phyloP scores from a whole-genome alignment of 306 rosid genomes.

The Mucuna pruriens region DNA sequence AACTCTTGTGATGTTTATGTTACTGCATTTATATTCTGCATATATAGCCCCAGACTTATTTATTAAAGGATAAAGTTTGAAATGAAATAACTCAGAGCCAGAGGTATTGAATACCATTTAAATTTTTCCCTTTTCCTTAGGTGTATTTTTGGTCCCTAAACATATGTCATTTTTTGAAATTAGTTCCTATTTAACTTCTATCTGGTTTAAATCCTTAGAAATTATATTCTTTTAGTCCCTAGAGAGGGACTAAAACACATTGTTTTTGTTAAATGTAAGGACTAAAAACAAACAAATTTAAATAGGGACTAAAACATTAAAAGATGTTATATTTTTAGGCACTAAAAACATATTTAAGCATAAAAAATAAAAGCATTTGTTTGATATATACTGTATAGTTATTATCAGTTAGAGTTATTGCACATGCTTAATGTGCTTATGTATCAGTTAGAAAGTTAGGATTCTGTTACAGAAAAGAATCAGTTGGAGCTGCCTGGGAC shows the following conservation, averaged over 20 bases:
- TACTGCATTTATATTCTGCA: conserved; percentile 2
- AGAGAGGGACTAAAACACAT: not conserved
- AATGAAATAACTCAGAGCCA: not conserved
- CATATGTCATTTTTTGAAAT: not conserved
- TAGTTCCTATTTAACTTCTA: not conserved
- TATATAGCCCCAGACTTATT: not conserved
- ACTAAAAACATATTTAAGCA: not conserved
- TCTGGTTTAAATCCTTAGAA: not conserved
- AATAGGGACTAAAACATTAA: not conserved
- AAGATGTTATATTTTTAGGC: not conserved
- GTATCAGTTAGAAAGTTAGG: not conserved
- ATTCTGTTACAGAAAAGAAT: not conserved
- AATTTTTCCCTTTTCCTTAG: not conserved
- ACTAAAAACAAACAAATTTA: not conserved
- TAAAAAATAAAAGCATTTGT: not conserved
- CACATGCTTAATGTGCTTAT: not conserved
- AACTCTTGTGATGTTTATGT: not conserved
- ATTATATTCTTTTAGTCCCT: not conserved
- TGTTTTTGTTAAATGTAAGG: not conserved
- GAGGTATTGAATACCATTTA: not conserved
- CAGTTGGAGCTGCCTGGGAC: not conserved
- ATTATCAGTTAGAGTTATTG: not conserved
- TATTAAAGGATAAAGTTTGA: not conserved
- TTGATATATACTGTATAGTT: not conserved
- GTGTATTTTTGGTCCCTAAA: not conserved